phyloP scores from a whole-genome alignment of 495 filamentous ascomycete species.

The Rhypophila decipiens region DNA sequence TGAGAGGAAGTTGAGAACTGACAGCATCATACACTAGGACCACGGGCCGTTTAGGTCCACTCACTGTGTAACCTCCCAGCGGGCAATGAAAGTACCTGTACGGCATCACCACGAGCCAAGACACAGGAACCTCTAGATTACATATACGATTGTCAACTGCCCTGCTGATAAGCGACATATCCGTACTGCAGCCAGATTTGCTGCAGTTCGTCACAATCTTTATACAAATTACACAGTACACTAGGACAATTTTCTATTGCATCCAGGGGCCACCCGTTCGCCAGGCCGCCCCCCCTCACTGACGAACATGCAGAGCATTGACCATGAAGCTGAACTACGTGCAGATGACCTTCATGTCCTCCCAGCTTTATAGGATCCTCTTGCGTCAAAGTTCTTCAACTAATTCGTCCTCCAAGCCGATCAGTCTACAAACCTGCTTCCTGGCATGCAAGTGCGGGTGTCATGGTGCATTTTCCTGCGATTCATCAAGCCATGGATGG shows the following conservation, averaged over 20 bases:
- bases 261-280: background rate
- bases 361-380: background rate
- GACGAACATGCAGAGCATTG: background rate
- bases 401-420: background rate
- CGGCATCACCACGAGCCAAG: background rate
- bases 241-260: background rate
- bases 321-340: background rate
- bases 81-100: background rate
- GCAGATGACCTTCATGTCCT: background rate
- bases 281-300: background rate
- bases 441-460: background rate
- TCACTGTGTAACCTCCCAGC: background rate
- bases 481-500: no score
- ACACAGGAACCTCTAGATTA: background rate
- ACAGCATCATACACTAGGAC: background rate
- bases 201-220: slow-evolving; percentile 1
- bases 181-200: background rate
- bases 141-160: background rate
- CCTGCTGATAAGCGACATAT: background rate
- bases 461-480: no score
- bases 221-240: background rate
- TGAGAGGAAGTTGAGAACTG: no score
- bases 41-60: background rate
- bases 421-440: background rate
- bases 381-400: background rate